Conservation (phyloP, 2,329 filamentous ascomycete genomes). For the Diaporthe eres region DNA sequence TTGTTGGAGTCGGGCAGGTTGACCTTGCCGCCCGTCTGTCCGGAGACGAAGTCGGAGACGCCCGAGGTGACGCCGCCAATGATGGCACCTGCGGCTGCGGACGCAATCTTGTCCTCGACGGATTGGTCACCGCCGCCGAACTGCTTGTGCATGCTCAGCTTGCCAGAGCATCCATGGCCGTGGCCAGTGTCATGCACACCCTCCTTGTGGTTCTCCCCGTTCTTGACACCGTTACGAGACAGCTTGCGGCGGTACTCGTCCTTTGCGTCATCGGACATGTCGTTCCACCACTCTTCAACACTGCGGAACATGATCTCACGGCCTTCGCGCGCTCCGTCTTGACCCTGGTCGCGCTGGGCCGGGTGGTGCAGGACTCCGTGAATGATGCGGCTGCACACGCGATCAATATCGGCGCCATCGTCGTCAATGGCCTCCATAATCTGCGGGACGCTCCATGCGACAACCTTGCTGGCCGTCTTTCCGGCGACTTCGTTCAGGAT, state of each 20-base stretch:
- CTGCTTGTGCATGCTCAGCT: slow-evolving; percentile 82
- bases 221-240: slow-evolving; percentile 81
- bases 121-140: slow-evolving; percentile 62
- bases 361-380: slow-evolving; percentile 90
- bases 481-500: slow-evolving; percentile 91
- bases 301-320: slow-evolving; percentile 83
- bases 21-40: slow-evolving; percentile 57
- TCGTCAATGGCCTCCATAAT: slow-evolving; percentile 91
- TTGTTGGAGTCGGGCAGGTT: slow-evolving; percentile 53
- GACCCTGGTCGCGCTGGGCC: slow-evolving; percentile 78
- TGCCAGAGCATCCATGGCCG: slow-evolving; percentile 85
- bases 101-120: slow-evolving; percentile 69
- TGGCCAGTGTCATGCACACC: slow-evolving; percentile 87
- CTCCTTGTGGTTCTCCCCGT: slow-evolving; percentile 87
- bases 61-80: slow-evolving; percentile 70
- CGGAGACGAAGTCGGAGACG: slow-evolving; percentile 61
- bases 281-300: slow-evolving; percentile 86
- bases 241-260: slow-evolving; percentile 81
- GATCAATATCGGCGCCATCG: slow-evolving; percentile 76
- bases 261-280: slow-evolving; percentile 73
- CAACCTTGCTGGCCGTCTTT: slow-evolving; percentile 81
- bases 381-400: slow-evolving; percentile 82
- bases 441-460: slow-evolving; percentile 91
- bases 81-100: slow-evolving; percentile 69
- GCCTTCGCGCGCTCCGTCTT: slow-evolving; percentile 80